Base-by-base conservation (phyloP, 208 protist species). In the Tetramitus jugosus region DNA sequence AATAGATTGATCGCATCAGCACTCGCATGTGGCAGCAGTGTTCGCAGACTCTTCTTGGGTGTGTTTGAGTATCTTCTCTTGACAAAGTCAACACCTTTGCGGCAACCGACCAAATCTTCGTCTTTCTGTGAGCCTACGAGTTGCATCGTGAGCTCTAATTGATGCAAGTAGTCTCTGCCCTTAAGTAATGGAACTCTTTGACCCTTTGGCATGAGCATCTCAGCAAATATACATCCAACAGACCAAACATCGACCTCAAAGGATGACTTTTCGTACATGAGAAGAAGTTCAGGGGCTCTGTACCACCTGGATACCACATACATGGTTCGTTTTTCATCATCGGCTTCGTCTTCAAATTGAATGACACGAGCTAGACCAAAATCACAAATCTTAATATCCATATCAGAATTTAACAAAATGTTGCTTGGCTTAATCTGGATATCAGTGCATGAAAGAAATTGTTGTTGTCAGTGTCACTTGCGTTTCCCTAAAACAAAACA, bases 121-220 rank as follows among this genome's bases (percentile, higher is more conserved):
- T 46, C 39, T 69, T 42, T 14, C 46, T 7, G 62, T 40, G 62
- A 98, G 75, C 95, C 94, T 31, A 98, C 84, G 8, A 91, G 86
- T 71, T 93, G 89, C 81, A 99, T 97, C 46, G 98, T 97, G 77
- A 93, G 90, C 84, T 96, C 90, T 10, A 99, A 88, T 89, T 99
- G 93, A 79, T 98, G 93, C 8, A 89, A 87, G 42, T 90, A 90
- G 78, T 91, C 92, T 46, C 94, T 87, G 10, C 97, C 97, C 17
- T 93, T 92, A 87, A 99, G 99, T 37, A 94, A 92, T 79, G 93
- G 79, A 0, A 87, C 88, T 14, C 86, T 82, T 17, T 87, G 87
- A 74, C 39, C 53, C 29, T 53, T 37, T 13, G 29, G 43, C 4
- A n/a, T n/a, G 7, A 91, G 81, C 20, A 95, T 78, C 88, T 95